A percentile compares a stretch with the other conserved stretches of the same genome.
phyloP scores from a whole-genome alignment of 1,284 basidiomycete genomes.

The Cystobasidium slooffiae region DNA sequence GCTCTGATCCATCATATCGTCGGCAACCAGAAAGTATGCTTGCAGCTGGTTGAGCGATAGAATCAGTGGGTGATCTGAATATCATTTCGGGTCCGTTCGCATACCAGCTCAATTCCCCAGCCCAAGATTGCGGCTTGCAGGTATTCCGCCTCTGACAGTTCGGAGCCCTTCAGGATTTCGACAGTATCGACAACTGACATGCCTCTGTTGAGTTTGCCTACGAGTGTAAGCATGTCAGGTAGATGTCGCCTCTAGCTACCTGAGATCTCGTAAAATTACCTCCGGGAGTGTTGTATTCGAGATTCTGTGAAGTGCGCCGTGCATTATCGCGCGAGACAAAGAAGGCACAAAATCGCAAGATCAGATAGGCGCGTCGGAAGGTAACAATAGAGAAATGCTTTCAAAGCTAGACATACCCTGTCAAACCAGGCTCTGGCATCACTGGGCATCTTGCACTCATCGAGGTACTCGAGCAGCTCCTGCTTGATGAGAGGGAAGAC shows the following conservation, averaged over 20 bases:
- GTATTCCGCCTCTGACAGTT: constrained; percentile 79
- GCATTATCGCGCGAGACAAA: background rate
- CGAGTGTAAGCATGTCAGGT: background rate
- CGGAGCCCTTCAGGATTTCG: constrained; percentile 77
- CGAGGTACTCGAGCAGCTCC: constrained; percentile 68
- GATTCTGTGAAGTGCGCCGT: constrained; percentile 65
- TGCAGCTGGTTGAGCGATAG: constrained; percentile 68
- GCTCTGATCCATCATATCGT: constrained; percentile 96
- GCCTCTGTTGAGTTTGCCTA: constrained; percentile 91
- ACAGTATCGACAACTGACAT: constrained; percentile 92
- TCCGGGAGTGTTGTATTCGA: constrained; percentile 93
- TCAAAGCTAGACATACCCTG: constrained; percentile 61
- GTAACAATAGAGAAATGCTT: background rate
- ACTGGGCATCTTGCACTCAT: constrained; percentile 72
- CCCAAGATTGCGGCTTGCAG: constrained; percentile 86
- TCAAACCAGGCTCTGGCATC: constrained; percentile 83
- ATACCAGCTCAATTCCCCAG: constrained; percentile 92
- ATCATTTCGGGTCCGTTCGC: constrained; percentile 54
- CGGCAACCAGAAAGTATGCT: constrained; percentile 96
- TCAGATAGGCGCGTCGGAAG: background rate
- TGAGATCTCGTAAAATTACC: constrained; percentile 57
- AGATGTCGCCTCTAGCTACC: background rate
- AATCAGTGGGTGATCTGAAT: background rate
- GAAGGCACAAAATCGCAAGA: constrained; percentile 10
- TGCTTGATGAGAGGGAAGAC: constrained; percentile 64